Evolutionary conservation across 192 early-diverging fungal genomes (phyloP).

Genomic region (Coemansia sp.): DNA sequence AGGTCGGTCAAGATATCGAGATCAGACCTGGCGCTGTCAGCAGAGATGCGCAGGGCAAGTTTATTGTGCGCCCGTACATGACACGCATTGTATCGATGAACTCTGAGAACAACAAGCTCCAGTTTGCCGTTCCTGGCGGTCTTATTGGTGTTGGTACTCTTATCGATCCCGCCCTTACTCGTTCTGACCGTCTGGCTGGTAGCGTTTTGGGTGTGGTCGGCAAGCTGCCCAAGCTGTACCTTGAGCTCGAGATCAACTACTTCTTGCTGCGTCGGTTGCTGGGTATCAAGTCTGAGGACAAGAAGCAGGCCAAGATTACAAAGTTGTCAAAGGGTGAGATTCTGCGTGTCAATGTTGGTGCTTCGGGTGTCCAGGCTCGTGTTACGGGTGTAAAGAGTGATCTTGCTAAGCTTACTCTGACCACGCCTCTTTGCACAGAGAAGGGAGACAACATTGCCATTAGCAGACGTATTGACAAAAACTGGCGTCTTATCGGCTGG

Average conservation of each 20-base stretch:
- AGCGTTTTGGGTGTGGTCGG: constrained; percentile 92
- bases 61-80: constrained; percentile 81
- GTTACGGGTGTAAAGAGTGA: constrained; percentile 92
- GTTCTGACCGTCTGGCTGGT: constrained; percentile 94
- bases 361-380: constrained; percentile 89
- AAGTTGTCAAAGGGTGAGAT: constrained; percentile 93
- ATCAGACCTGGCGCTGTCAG: constrained; percentile 91
- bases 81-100: constrained; percentile 83
- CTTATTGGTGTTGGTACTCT: constrained; percentile 97
- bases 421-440: constrained; percentile 91
- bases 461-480: constrained; percentile 92
- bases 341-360: constrained; percentile 95
- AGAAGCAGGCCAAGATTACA: constrained; percentile 95
- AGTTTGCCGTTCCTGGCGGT: constrained; percentile 99
- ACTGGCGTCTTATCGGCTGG: constrained; percentile 99
- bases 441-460: constrained; percentile 94
- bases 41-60: constrained; percentile 80
- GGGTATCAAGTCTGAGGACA: constrained; percentile 96
- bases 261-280: constrained; percentile 93
- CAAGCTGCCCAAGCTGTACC: constrained; percentile 88
- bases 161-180: constrained; percentile 93
- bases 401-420: constrained; percentile 91
- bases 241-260: constrained; percentile 95
- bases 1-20: constrained; percentile 92
- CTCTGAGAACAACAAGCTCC: constrained; percentile 84